phyloP scores from a whole-genome alignment of 176 grass and related monocot species.

The Poa annua region DNA sequence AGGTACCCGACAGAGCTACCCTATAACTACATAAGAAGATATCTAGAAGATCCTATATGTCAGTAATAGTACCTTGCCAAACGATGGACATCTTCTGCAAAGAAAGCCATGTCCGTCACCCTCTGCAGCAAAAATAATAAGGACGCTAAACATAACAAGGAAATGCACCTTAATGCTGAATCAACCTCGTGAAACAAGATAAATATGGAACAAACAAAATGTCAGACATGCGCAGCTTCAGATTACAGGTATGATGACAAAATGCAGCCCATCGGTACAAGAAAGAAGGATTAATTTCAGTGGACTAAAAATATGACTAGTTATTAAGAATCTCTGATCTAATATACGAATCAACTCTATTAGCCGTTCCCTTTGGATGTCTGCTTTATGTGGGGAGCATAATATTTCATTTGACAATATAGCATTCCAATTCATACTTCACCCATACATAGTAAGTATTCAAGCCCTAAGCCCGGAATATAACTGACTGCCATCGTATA shows the following conservation, averaged over 20 bases:
- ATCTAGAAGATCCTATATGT: conserved; percentile 18
- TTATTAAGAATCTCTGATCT: conserved; percentile 4
- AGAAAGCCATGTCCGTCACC: conserved; percentile 98
- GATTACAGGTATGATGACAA: conserved; percentile 1
- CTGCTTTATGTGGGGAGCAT: neutral
- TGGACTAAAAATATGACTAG: neutral
- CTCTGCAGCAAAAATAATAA: conserved; percentile 69
- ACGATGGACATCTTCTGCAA: conserved; percentile 94
- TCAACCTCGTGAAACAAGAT: neutral
- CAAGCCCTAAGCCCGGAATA: neutral
- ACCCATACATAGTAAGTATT: neutral
- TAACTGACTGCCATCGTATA: neutral
- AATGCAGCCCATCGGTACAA: neutral
- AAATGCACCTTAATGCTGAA: conserved; percentile 24
- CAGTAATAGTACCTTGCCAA: conserved; percentile 75
- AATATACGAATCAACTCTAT: neutral
- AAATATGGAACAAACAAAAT: neutral
- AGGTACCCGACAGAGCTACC: neutral
- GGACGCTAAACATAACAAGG: conserved; percentile 39
- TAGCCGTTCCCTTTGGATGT: conserved; percentile 6
- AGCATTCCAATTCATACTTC: conserved; percentile 7
- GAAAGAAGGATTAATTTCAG: conserved; percentile 6
- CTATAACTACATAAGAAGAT: conserved; percentile 25
- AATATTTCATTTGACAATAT: conserved; percentile 9
- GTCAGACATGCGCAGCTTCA: neutral